Percentiles rank a stretch among this genome's conserved stretches.
phyloP scores from a whole-genome alignment of 257 asterid genomes.

The Craterostigma plantagineum region DNA sequence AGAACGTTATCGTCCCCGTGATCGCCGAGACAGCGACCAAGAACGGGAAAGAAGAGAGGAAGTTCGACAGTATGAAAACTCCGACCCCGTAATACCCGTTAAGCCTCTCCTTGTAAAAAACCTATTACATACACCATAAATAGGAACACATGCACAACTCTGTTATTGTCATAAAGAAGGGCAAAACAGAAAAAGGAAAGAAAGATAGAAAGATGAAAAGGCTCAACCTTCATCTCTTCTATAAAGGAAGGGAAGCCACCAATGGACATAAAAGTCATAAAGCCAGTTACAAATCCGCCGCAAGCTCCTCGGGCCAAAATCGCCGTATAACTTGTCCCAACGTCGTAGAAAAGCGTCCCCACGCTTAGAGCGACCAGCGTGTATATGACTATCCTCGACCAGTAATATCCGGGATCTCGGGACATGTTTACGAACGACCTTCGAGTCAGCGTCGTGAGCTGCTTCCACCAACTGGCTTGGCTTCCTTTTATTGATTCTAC shows the following conservation, averaged over 20 bases:
- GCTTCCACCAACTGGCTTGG: constrained; percentile 82
- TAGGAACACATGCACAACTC: not conserved
- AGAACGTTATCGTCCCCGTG: constrained; percentile 57
- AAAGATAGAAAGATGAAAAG: not conserved
- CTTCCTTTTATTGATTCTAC: constrained; percentile 49
- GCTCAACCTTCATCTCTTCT: constrained; percentile 58
- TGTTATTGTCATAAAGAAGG: no score
- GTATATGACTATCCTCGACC: constrained; percentile 68
- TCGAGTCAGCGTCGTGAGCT: constrained; percentile 46
- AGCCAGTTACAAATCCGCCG: constrained; percentile 79
- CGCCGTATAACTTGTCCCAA: constrained; percentile 75
- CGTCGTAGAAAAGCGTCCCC: constrained; percentile 79
- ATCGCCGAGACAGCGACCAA: constrained; percentile 39
- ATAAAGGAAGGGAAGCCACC: constrained; percentile 96
- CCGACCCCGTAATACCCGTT: constrained; percentile 78
- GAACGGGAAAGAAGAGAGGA: constrained; percentile 73
- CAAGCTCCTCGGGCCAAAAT: constrained; percentile 91
- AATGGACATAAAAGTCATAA: constrained; percentile 93
- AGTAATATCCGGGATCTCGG: constrained; percentile 73
- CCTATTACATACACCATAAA: constrained; percentile 24
- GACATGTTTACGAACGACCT: constrained; percentile 71
- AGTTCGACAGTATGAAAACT: constrained; percentile 63
- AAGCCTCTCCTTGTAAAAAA: constrained; percentile 62
- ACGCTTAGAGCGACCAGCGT: constrained; percentile 56
- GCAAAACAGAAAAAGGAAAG: no score